A percentile compares a stretch with the other conserved stretches of the same genome.
Conservation (phyloP, 192 early-diverging fungal species). For the Obelidium mucronatum region DNA sequence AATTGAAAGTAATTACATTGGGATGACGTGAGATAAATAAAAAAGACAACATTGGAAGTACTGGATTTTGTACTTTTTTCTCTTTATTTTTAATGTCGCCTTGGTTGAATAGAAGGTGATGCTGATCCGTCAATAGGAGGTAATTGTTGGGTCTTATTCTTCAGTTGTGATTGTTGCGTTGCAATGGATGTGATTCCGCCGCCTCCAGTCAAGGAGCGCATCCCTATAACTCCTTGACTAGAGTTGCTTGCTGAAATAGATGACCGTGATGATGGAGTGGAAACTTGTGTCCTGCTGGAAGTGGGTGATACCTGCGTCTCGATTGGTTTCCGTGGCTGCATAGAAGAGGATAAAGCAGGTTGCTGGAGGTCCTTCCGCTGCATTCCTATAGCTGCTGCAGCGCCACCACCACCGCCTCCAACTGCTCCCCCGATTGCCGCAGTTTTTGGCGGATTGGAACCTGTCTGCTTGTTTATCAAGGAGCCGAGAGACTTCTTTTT, state of each 20-base stretch:
- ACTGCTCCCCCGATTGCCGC: not conserved
- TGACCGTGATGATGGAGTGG: too few relatives aligned
- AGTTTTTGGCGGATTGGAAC: not conserved
- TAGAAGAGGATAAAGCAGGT: not conserved
- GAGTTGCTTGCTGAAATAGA: too few relatives aligned
- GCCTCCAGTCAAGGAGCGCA: not conserved
- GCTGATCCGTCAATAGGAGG: not conserved
- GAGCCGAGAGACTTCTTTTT: constrained; percentile 19
- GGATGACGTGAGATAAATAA: constrained; percentile 29
- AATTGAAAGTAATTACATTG: constrained; percentile 73
- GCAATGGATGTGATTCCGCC: not conserved
- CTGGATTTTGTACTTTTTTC: too few relatives aligned
- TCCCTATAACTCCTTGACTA: not conserved
- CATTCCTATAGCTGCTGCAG: too few relatives aligned
- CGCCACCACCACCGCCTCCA: not conserved
- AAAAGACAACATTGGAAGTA: not conserved
- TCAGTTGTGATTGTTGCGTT: not conserved
- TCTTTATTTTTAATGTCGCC: not conserved
- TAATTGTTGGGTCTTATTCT: not conserved
- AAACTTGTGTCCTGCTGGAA: too few relatives aligned
- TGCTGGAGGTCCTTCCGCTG: not conserved
- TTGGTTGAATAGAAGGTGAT: not conserved
- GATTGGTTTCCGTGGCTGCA: not conserved
- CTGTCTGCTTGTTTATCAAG: not conserved
- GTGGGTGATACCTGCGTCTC: not conserved